Evolutionary conservation across 139 green algal genomes (phyloP), one percentile per base, ranked within the genome.

Genomic region (Chlamydomonas eustigma): DNA sequence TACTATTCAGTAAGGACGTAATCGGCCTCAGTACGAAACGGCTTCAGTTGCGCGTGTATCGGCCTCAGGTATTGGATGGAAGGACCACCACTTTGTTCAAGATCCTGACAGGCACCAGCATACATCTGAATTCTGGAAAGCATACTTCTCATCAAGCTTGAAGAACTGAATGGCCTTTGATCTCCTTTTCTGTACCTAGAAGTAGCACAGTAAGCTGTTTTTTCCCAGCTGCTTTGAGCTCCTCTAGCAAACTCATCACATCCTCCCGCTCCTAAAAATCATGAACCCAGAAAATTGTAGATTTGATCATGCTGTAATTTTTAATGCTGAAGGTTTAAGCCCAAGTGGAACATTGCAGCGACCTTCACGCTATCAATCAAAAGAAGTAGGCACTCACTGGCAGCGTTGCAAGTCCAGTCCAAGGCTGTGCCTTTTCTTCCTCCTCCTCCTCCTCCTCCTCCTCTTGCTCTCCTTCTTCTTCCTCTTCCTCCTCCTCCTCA

Each of bases 141-240:
- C n/a, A n/a, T n/a, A n/a, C n/a, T n/a, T n/a, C n/a, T n/a, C n/a
- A n/a, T n/a, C n/a, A n/a, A n/a, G n/a, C n/a, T n/a, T n/a, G n/a
- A n/a, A n/a, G n/a, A n/a, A n/a, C n/a, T n/a, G n/a, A n/a, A n/a
- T n/a, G 51, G 77, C 86, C 81, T 90, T 90, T n/a, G n/a, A n/a
- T n/a, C n/a, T n/a, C n/a, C n/a, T n/a, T n/a, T 18, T 28, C 31
- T 51, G 0, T n/a, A 75, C 85, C 85, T 51, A 89, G 79, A 30
- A 89, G 74, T 72, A 89, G 68, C 2, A 89, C 28, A 1, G 82
- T 89, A 4, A 89, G 77, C 77, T 86, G 80, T 75, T 81, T 84
- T 31, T 76, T 50, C 3, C 80, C 80, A 4, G 72, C 75, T 0
- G 37, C 74, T 22, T 50, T 50, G n/a, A 86, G 12, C 50, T 86